Conservation (phyloP, 371 early-diverging fungal species). For the Syncephalastrum sp. region DNA sequence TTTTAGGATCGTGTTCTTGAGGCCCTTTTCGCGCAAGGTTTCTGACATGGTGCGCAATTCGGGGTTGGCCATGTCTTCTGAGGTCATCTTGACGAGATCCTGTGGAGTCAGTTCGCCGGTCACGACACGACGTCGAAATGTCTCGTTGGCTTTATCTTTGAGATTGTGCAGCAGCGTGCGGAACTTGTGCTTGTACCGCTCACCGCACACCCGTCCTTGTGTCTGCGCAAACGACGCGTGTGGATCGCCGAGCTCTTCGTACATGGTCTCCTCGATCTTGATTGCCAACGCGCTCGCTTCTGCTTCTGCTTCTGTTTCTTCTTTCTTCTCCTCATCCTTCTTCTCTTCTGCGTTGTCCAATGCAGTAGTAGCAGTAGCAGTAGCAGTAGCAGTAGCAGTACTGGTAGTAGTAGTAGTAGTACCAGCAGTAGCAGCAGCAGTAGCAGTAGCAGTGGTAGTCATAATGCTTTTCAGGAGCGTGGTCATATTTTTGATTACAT, state of each 20-base stretch:
- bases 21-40: conserved; percentile 57
- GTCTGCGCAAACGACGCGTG: conserved; percentile 2
- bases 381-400: too few relatives aligned
- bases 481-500: conserved; percentile 55
- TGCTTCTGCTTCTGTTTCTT: conserved; percentile 4
- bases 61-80: conserved; percentile 78
- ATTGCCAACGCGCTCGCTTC: conserved; percentile 19
- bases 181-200: conserved; percentile 74
- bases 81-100: conserved; percentile 68
- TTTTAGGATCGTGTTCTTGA: conserved; percentile 63
- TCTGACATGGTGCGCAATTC: conserved; percentile 63
- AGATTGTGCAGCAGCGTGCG: conserved; percentile 73
- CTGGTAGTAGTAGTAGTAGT: too few relatives aligned
- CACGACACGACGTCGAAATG: conserved; percentile 66
- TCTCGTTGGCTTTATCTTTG: conserved; percentile 71
- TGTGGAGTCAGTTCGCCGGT: conserved; percentile 58
- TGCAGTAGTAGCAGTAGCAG: conserved; percentile 13
- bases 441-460: too few relatives aligned
- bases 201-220: conserved; percentile 33
- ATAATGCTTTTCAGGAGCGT: conserved; percentile 33
- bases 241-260: conserved; percentile 30
- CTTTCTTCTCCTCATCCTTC: too few relatives aligned
- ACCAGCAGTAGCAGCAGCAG: too few relatives aligned
- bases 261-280: conserved; percentile 40
- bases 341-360: neutral